Conservation (phyloP, 176 grass and related monocot genomes). For the Areca catechu region DNA sequence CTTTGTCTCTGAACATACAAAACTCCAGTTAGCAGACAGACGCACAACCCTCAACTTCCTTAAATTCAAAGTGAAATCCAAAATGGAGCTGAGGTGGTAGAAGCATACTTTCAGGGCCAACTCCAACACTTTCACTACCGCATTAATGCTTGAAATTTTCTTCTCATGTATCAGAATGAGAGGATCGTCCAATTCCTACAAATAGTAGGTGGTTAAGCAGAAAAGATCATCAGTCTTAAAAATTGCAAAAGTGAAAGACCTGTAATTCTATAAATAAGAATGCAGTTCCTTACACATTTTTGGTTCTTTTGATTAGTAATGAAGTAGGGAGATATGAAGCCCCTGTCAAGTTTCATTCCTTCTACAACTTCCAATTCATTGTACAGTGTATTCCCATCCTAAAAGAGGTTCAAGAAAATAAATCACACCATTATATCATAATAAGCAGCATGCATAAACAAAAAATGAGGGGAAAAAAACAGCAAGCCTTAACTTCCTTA, state of each 20-base stretch:
- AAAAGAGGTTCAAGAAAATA: background rate
- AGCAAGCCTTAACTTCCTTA: no score
- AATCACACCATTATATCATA: background rate
- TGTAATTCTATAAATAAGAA: no score
- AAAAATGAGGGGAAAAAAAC: no score
- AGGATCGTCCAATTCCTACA: conserved; percentile 30
- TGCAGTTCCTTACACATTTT: conserved; percentile 29
- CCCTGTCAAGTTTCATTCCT: conserved; percentile 53
- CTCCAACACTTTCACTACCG: conserved; percentile 36
- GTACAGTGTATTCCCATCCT: conserved; percentile 42
- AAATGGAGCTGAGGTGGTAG: background rate
- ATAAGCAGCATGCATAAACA: background rate
- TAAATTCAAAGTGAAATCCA: no score
- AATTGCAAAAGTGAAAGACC: no score
- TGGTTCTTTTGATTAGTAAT: conserved; percentile 42
- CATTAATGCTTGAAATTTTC: conserved; percentile 35
- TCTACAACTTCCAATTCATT: conserved; percentile 47
- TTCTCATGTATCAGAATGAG: conserved; percentile 49
- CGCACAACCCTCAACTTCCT: no score
- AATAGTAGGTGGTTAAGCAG: background rate
- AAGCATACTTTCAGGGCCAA: conserved; percentile 29
- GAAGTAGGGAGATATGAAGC: conserved; percentile 42
- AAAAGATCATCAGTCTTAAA: background rate
- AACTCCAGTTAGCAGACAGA: background rate
- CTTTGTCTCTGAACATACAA: conserved; percentile 13